Percentiles rank a stretch among this genome's conserved stretches.
These are phyloP conservation scores for Pyrenophora graminea DNA, from an alignment of 2,329 filamentous ascomycete genomes.

Conservation along the genomic window DNA sequence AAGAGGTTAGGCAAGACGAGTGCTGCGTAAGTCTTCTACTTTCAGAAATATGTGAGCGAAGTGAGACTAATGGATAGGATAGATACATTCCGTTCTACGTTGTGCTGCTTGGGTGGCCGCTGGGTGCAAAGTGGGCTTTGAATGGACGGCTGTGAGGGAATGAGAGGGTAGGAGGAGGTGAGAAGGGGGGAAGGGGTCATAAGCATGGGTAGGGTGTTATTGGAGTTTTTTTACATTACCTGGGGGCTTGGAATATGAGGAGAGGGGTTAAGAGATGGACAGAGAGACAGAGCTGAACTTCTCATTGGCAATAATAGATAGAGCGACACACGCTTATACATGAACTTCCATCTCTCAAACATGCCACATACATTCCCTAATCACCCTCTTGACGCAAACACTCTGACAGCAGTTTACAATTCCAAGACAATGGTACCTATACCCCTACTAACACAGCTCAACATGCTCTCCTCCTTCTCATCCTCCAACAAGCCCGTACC, in stretches of 20 bases:
- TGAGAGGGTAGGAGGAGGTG: neutral
- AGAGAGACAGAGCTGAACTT: too few relatives aligned
- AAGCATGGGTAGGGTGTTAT: neutral
- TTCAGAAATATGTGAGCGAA: too few relatives aligned
- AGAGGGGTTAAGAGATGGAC: too few relatives aligned
- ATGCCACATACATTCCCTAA: too few relatives aligned
- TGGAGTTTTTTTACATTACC: neutral
- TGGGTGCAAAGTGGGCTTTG: conserved; percentile 32
- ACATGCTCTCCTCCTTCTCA: conserved; percentile 43
- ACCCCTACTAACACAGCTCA: conserved; percentile 47
- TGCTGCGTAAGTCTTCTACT: conserved; percentile 28
- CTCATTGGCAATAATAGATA: too few relatives aligned
- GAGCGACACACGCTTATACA: too few relatives aligned
- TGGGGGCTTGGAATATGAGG: too few relatives aligned
- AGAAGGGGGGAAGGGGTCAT: neutral
- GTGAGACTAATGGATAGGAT: neutral
- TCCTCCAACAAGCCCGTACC: conserved; percentile 45
- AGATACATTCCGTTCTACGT: conserved; percentile 38
- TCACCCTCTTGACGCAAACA: too few relatives aligned
- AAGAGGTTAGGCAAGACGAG: conserved; percentile 30
- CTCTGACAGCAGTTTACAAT: conserved; percentile 16
- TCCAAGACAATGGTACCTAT: conserved; percentile 42
- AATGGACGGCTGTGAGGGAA: conserved; percentile 15
- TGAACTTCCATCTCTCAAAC: too few relatives aligned
- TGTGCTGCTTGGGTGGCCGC: conserved; percentile 41